Base-by-base conservation (phyloP, 495 filamentous ascomycete genomes). In the Tuber borchii region DNA sequence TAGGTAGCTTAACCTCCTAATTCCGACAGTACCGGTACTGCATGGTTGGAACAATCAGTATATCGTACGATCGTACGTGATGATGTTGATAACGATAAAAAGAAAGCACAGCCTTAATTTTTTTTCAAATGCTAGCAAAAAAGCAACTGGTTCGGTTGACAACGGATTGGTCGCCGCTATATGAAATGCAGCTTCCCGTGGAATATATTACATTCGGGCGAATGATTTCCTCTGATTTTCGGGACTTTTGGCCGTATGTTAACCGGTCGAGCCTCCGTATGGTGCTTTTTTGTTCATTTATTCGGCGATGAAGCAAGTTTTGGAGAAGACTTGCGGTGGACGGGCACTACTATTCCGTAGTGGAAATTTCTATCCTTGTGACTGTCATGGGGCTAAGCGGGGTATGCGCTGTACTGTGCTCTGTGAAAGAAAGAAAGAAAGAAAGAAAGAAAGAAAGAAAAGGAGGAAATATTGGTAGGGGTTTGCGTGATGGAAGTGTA, bases 121-220 rank as follows among this genome's bases (percentile, higher is more conserved):
- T 65, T 2, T 5, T 31, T 26, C 3, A 40, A 12, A 9, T 51
- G 4, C 9, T 12, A 10, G 5, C 34, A 65, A 34, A 65, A 65
- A 65, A 34, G 14, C 5, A 26, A 2, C 56, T 12, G 12, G 56
- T 65, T 65, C 56, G 12, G 31, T 65, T 65, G n/a, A 5, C 56
- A 65, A 31, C 56, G 56, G 56, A 26, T 65, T 65, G 26, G 56
- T 65, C 56, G 12, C 56, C 56, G 56, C 56, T 0, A 31, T 65
- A 65, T 65, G 56, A 31, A 12, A 65, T 65, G 56, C 56, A 65
- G 56, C 56, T 65, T 65, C 56, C 56, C 56, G 56, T 16, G 56
- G n/a, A 65, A 65, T 31, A 65, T 65, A 65, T 65, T 65, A 2
- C 56, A 31, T 65, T 65, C 12, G 26, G 26, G 56, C 56, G 56